These are phyloP conservation scores for Epichloe aotearoae DNA, from an alignment of 2,329 filamentous ascomycete species.

Conservation along the genomic window DNA sequence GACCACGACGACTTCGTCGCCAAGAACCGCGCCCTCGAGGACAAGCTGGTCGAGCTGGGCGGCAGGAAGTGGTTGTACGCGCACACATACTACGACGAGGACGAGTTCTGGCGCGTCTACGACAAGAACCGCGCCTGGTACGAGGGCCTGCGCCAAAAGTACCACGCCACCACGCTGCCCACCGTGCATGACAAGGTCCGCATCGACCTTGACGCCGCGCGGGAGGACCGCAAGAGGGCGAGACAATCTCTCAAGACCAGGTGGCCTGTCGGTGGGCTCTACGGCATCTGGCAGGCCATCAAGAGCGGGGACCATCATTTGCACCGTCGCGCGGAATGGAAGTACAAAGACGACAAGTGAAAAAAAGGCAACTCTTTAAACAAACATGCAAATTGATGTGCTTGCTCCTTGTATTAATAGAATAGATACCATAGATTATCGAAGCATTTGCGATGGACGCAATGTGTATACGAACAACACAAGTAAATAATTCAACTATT, in stretches of 20 bases:
- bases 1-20: slow-evolving; percentile 45
- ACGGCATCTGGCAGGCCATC: slow-evolving; percentile 47
- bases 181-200: slow-evolving; percentile 60
- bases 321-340: slow-evolving; percentile 40
- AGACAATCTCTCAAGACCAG: slow-evolving; percentile 31
- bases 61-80: slow-evolving; percentile 84
- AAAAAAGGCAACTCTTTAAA: neutral
- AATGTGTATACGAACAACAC: too few relatives aligned
- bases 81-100: slow-evolving; percentile 67
- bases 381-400: neutral
- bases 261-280: slow-evolving; percentile 45
- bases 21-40: slow-evolving; percentile 60
- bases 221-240: slow-evolving; percentile 24
- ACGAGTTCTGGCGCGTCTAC: slow-evolving; percentile 57
- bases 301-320: slow-evolving; percentile 41
- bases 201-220: slow-evolving; percentile 35
- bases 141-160: slow-evolving; percentile 47
- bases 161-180: slow-evolving; percentile 47
- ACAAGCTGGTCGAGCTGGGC: slow-evolving; percentile 52
- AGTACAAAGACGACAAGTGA: slow-evolving; percentile 26
- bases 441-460: too few relatives aligned
- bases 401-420: neutral
- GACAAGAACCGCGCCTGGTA: slow-evolving; percentile 41
- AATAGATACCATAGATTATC: slow-evolving; percentile 2
- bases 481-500: neutral